Conservation (phyloP, 257 asterid species). For the Solanum tacnaense region DNA sequence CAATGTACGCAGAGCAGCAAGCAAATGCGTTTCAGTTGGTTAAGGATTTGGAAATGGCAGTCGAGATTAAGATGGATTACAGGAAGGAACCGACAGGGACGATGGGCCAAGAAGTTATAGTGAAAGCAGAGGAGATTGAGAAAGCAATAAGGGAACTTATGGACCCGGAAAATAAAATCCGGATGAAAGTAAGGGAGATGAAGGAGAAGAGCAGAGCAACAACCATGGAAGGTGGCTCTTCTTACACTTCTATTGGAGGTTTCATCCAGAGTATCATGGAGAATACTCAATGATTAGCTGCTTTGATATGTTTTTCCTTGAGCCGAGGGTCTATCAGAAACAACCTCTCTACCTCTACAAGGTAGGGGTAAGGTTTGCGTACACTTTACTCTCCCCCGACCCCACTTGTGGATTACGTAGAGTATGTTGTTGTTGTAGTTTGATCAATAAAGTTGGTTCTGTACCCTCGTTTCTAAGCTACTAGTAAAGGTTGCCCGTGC, state of each 20-base stretch:
- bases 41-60: constrained; percentile 2
- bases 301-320: background rate
- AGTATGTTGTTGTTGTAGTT: background rate
- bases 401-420: background rate
- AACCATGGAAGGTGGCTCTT: constrained; percentile 5
- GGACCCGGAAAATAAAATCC: background rate
- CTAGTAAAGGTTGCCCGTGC: background rate
- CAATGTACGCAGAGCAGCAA: constrained; percentile 9
- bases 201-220: background rate
- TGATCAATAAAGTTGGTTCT: background rate
- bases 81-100: background rate
- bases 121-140: constrained; percentile 2
- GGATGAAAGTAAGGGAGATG: background rate
- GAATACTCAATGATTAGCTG: background rate
- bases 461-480: background rate
- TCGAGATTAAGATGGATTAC: constrained; percentile 8
- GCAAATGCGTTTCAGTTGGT: constrained; percentile 2
- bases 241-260: background rate
- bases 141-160: background rate
- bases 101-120: background rate
- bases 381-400: background rate
- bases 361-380: background rate
- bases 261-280: background rate
- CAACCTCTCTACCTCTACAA: background rate
- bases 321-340: background rate